These are phyloP conservation scores for Termitomyces sp. DNA, from an alignment of 768 basidiomycete genomes.

Conservation along the genomic window DNA sequence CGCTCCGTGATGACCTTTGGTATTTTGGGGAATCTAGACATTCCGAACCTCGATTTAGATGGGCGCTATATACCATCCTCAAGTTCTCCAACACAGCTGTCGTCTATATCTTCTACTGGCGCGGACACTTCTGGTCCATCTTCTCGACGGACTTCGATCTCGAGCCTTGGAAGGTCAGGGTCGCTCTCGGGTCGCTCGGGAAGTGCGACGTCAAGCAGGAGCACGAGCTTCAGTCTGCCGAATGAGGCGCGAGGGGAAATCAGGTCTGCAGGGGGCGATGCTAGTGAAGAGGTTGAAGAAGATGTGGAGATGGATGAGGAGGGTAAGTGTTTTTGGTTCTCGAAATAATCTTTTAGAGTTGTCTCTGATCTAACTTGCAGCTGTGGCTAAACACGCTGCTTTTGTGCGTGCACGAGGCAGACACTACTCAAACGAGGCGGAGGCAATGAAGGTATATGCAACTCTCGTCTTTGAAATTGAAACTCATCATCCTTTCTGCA, in stretches of 20 bases:
- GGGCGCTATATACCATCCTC: conserved; percentile 32
- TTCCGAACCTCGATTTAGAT: conserved; percentile 71
- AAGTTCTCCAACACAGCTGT: conserved; percentile 29
- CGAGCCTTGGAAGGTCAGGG: conserved; percentile 50
- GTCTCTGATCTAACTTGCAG: conserved; percentile 29
- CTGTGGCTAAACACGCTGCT: conserved; percentile 75
- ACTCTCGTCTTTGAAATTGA: background rate
- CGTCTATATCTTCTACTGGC: conserved; percentile 49
- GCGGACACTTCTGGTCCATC: conserved; percentile 62
- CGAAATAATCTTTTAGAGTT: background rate
- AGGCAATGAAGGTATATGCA: conserved; percentile 77
- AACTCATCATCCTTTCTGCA: conserved; percentile 20
- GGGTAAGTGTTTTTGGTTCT: conserved; percentile 37
- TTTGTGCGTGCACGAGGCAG: conserved; percentile 77
- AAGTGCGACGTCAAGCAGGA: conserved; percentile 65
- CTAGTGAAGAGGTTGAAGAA: conserved; percentile 65
- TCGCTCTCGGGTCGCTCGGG: conserved; percentile 52
- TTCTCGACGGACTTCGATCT: conserved; percentile 71
- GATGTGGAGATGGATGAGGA: conserved; percentile 86
- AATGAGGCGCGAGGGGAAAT: conserved; percentile 62
- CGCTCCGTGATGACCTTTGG: background rate
- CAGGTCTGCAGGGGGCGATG: conserved; percentile 47
- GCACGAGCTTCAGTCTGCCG: conserved; percentile 80
- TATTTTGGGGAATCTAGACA: conserved; percentile 44
- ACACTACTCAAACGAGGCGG: conserved; percentile 88